Evolutionary conservation across 2,329 filamentous ascomycete genomes (phyloP).

Genomic region (Aureobasidium sp.): DNA sequence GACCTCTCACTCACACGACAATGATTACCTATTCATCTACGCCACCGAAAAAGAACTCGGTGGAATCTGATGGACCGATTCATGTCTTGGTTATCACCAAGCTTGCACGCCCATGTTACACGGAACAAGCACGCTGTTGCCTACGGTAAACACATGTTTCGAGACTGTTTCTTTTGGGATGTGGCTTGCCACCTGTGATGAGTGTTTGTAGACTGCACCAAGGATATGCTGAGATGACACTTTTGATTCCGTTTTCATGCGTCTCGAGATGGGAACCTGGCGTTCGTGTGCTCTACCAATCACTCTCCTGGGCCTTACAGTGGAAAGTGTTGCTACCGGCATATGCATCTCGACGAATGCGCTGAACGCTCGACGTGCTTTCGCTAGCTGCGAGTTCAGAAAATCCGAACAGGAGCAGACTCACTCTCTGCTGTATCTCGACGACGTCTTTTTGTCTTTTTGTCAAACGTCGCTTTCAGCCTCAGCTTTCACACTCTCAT

Average conservation of each 20-base stretch:
- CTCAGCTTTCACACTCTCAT: not conserved
- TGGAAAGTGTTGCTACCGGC: not conserved
- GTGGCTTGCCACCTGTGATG: not conserved
- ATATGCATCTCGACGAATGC: not conserved
- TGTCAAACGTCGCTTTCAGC: not conserved
- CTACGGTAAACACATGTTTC: not conserved
- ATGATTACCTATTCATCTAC: not conserved
- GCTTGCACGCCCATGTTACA: not conserved
- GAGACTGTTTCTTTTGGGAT: not conserved
- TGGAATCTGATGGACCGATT: not conserved
- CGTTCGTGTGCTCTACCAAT: not conserved
- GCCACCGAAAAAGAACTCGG: not conserved
- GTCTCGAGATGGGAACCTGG: too few species aligned
- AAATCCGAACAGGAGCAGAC: not conserved
- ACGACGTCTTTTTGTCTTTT: not conserved
- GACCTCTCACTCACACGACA: not conserved
- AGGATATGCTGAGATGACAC: not conserved
- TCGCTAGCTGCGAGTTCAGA: not conserved
- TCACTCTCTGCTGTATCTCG: not conserved
- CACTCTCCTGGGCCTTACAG: not conserved
- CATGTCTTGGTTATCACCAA: not conserved
- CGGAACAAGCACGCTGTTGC: not conserved
- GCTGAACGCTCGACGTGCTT: not conserved
- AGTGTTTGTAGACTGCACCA: not conserved
- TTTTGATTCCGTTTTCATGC: not conserved